Evolutionary conservation across 1,284 basidiomycete genomes (phyloP).

Genomic region (Schizophyllum commune): DNA sequence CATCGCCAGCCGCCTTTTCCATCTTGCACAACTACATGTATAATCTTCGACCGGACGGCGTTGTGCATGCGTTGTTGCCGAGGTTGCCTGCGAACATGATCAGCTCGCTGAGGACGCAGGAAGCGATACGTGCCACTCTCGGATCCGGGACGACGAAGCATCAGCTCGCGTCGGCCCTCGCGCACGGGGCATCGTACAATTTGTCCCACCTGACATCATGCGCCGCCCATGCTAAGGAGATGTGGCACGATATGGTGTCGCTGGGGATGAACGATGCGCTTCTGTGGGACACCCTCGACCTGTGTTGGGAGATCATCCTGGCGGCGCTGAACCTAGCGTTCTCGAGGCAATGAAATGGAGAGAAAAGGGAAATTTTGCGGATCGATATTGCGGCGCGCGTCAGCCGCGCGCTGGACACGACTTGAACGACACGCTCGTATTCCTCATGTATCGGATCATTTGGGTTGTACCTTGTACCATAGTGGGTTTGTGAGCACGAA

Average conservation of each 20-base stretch:
- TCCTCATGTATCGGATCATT: not conserved
- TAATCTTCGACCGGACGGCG: constrained; percentile 43
- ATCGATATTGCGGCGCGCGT: not conserved
- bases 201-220: constrained; percentile 44
- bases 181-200: constrained; percentile 31
- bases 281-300: constrained; percentile 62
- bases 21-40: constrained; percentile 61
- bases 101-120: constrained; percentile 34
- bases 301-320: constrained; percentile 65
- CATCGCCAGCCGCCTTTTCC: constrained; percentile 58
- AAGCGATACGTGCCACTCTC: constrained; percentile 35
- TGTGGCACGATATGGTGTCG: constrained; percentile 66
- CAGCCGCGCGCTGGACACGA: not conserved
- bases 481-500: not conserved
- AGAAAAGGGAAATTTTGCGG: not conserved
- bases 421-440: not conserved
- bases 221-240: constrained; percentile 57
- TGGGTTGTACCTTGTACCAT: not conserved
- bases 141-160: constrained; percentile 34
- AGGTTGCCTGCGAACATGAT: constrained; percentile 42
- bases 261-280: constrained; percentile 59
- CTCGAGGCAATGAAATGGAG: not conserved
- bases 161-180: constrained; percentile 44
- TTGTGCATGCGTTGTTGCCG: constrained; percentile 53
- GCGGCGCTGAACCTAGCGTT: constrained; percentile 43